Percentiles rank a stretch among this genome's conserved stretches.
Evolutionary conservation across 1,139 yeast genomes (phyloP).

Genomic region (Pneumocystis jirovecii): DNA sequence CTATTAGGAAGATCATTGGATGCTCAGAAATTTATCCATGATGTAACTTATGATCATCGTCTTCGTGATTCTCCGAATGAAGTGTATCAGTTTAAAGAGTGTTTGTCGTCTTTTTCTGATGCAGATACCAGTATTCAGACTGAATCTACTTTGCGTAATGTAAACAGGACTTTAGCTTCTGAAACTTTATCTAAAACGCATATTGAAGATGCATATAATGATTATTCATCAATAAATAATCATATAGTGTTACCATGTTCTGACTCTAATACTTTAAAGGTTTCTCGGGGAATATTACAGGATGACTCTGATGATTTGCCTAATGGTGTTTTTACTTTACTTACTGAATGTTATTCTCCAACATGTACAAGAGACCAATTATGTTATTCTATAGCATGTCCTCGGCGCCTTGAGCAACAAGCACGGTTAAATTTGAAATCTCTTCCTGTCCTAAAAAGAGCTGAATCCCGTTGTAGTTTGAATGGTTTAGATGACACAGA

Average conservation of each 20-base stretch:
- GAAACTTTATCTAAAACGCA: slow-evolving; percentile 9
- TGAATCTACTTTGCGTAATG: not conserved
- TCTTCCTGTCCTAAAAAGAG: slow-evolving; percentile 71
- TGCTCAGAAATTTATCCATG: slow-evolving; percentile 88
- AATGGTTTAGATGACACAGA: slow-evolving; percentile 49
- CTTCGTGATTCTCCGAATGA: slow-evolving; percentile 77
- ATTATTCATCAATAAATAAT: slow-evolving; percentile 7
- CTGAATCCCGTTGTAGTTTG: slow-evolving; percentile 64
- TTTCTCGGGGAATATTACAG: slow-evolving; percentile 1
- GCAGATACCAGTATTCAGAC: not conserved
- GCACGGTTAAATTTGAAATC: slow-evolving; percentile 81
- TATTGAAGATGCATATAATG: slow-evolving; percentile 9
- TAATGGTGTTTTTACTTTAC: slow-evolving; percentile 81
- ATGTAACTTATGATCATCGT: slow-evolving; percentile 87
- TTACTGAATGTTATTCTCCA: slow-evolving; percentile 92
- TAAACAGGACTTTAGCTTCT: not conserved
- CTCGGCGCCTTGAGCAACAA: slow-evolving; percentile 88
- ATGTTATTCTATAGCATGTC: slow-evolving; percentile 96
- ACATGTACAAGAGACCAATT: slow-evolving; percentile 80
- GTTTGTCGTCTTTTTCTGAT: slow-evolving; percentile 12
- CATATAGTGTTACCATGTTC: slow-evolving; percentile 6
- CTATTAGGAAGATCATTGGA: slow-evolving; percentile 82
- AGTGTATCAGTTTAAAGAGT: slow-evolving; percentile 66
- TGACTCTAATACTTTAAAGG: slow-evolving; percentile 2
- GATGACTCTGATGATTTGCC: slow-evolving; percentile 9